A percentile compares a stretch with the other conserved stretches of the same genome.
Conservation (phyloP, 495 filamentous ascomycete species). For the Evernia prunastri region DNA sequence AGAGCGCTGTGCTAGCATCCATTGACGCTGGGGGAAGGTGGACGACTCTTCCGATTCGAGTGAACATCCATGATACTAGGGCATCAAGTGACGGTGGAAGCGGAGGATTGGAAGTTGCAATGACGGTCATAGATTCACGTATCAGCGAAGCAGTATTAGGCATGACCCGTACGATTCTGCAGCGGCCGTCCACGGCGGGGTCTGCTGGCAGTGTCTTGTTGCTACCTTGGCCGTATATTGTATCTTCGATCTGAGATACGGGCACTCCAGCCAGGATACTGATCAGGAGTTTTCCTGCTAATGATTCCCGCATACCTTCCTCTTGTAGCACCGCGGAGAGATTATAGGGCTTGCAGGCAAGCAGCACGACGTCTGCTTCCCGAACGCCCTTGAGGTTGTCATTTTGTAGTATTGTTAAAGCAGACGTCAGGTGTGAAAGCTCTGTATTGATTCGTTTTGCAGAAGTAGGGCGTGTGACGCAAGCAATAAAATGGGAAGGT, state of each 20-base stretch:
- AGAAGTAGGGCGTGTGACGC: constrained; percentile 57
- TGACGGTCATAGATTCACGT: constrained; percentile 75
- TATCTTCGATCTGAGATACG: constrained; percentile 52
- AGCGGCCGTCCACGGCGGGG: constrained; percentile 31
- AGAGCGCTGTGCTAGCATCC: constrained; percentile 70
- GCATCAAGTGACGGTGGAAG: constrained; percentile 38
- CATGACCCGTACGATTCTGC: constrained; percentile 64
- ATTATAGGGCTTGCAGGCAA: constrained; percentile 76
- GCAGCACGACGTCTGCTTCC: constrained; percentile 58
- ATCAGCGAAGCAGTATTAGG: constrained; percentile 68
- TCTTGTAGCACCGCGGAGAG: constrained; percentile 56
- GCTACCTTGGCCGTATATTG: constrained; percentile 43
- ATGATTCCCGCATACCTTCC: constrained; percentile 59
- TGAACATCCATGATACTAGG: constrained; percentile 72
- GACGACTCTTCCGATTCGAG: constrained; percentile 54
- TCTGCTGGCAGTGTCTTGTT: constrained; percentile 18
- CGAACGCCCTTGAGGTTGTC: constrained; percentile 55
- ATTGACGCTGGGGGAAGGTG: constrained; percentile 58
- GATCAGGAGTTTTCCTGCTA: constrained; percentile 74
- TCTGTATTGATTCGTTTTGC: constrained; percentile 56
- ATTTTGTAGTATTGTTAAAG: constrained; percentile 38
- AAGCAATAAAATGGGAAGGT: constrained; percentile 69
- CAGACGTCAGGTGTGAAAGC: constrained; percentile 34
- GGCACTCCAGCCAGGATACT: constrained; percentile 79
- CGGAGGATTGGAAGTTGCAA: constrained; percentile 54